Conservation (phyloP, 371 early-diverging fungal genomes). For the Ordospora colligata region DNA sequence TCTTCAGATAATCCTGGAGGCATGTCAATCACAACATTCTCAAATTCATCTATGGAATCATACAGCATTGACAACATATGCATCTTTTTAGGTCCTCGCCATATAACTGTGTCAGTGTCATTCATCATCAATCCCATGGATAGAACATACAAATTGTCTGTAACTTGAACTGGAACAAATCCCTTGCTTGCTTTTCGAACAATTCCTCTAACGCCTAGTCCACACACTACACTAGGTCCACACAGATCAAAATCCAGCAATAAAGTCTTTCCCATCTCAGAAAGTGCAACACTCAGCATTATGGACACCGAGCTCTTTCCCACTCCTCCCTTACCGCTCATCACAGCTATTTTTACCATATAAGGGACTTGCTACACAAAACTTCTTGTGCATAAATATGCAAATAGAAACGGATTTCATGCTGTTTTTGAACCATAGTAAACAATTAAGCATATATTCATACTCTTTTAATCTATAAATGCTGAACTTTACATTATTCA, state of each 20-base stretch:
- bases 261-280: slow-evolving; percentile 66
- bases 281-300: slow-evolving; percentile 61
- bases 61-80: slow-evolving; percentile 82
- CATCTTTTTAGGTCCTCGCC: slow-evolving; percentile 91
- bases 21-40: slow-evolving; percentile 86
- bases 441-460: neutral
- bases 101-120: slow-evolving; percentile 82
- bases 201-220: slow-evolving; percentile 78
- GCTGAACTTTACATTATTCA: no score
- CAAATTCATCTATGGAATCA: slow-evolving; percentile 76
- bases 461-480: no score
- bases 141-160: slow-evolving; percentile 70
- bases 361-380: neutral
- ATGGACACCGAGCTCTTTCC: slow-evolving; percentile 73
- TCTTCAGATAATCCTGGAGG: slow-evolving; percentile 98
- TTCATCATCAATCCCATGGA: slow-evolving; percentile 86
- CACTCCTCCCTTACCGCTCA: slow-evolving; percentile 97
- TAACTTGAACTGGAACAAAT: slow-evolving; percentile 48
- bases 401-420: neutral
- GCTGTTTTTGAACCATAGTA: neutral
- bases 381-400: neutral
- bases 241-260: slow-evolving; percentile 94
- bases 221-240: slow-evolving; percentile 89
- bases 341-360: slow-evolving; percentile 62
- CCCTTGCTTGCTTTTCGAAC: slow-evolving; percentile 60